phyloP scores from a whole-genome alignment of 1,139 yeast species.

The Kurtzmaniella quercitrusa region DNA sequence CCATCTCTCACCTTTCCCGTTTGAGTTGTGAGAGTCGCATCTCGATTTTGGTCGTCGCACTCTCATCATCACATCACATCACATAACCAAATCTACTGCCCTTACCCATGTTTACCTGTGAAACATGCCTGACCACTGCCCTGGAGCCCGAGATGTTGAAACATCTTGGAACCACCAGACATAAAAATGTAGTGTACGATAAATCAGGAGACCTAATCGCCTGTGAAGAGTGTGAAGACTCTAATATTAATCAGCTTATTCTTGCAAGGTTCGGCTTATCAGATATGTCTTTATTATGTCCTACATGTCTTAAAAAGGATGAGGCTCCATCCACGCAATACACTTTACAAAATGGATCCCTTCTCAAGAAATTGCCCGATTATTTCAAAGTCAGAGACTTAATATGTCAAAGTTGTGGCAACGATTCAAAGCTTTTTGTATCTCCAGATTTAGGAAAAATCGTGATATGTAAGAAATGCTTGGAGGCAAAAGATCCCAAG shows the following conservation, averaged over 20 bases:
- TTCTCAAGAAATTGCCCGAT: constrained; percentile 43
- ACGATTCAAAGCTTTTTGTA: constrained; percentile 30
- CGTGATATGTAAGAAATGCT: constrained; percentile 42
- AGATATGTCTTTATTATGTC: constrained; percentile 51
- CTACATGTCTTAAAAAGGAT: constrained; percentile 40
- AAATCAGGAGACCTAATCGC: constrained; percentile 37
- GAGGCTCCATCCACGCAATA: constrained; percentile 49
- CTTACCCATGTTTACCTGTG: constrained; percentile 19
- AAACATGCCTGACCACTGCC: constrained; percentile 23
- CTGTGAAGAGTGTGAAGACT: constrained; percentile 56
- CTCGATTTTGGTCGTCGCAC: no score
- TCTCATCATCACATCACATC: no score
- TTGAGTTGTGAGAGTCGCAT: no score
- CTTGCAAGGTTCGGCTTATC: constrained; percentile 52
- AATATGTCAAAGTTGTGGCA: constrained; percentile 41
- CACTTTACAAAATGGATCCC: constrained; percentile 50
- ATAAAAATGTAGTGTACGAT: constrained; percentile 40
- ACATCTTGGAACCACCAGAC: constrained; percentile 53
- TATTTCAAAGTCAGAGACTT: constrained; percentile 50
- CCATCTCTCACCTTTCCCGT: no score
- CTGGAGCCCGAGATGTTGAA: constrained; percentile 23
- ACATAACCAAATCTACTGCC: not conserved
- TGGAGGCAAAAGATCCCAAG: constrained; percentile 18
- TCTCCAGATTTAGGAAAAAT: constrained; percentile 14
- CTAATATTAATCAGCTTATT: constrained; percentile 50